Percentiles rank a stretch among this genome's conserved stretches.
phyloP scores from a whole-genome alignment of 2,329 filamentous ascomycete species.

The Phialophora tarda region DNA sequence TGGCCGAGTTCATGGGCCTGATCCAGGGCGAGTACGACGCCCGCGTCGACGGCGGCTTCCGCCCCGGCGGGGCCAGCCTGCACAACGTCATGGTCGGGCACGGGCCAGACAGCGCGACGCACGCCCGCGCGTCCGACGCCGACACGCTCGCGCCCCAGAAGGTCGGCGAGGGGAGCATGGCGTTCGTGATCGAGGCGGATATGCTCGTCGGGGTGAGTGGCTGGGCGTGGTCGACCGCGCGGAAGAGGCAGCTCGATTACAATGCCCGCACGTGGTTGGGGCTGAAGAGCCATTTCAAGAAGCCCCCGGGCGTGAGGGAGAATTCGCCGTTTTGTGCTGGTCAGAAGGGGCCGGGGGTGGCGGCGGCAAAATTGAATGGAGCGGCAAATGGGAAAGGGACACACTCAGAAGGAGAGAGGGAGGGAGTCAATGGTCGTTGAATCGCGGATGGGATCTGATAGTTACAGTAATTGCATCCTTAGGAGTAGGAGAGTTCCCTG shows the following conservation, averaged over 20 bases:
- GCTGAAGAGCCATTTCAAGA: background rate
- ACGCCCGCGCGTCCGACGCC: conserved; percentile 59
- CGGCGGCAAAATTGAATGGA: background rate
- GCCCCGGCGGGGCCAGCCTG: conserved; percentile 64
- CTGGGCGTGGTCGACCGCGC: conserved; percentile 57
- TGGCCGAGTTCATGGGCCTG: conserved; percentile 60
- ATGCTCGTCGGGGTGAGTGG: conserved; percentile 74
- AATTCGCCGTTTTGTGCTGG: background rate
- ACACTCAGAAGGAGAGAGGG: too few species aligned
- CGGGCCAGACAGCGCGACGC: conserved; percentile 61
- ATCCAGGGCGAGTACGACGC: conserved; percentile 67
- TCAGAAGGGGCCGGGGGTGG: too few species aligned
- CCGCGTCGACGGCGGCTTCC: conserved; percentile 61
- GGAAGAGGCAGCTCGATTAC: background rate
- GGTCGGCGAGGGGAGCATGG: conserved; percentile 64
- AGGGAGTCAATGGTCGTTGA: background rate
- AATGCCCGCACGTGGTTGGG: conserved; percentile 8
- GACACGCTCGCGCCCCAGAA: conserved; percentile 59
- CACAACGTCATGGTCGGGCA: conserved; percentile 76
- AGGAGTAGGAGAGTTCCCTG: too few species aligned
- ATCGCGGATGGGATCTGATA: background rate
- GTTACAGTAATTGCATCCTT: too few species aligned
- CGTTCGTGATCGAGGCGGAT: conserved; percentile 68
- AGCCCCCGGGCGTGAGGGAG: background rate
- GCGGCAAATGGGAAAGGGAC: too few species aligned